Conservation (phyloP, 1,139 yeast species). For the Blastobotrys proliferans region DNA sequence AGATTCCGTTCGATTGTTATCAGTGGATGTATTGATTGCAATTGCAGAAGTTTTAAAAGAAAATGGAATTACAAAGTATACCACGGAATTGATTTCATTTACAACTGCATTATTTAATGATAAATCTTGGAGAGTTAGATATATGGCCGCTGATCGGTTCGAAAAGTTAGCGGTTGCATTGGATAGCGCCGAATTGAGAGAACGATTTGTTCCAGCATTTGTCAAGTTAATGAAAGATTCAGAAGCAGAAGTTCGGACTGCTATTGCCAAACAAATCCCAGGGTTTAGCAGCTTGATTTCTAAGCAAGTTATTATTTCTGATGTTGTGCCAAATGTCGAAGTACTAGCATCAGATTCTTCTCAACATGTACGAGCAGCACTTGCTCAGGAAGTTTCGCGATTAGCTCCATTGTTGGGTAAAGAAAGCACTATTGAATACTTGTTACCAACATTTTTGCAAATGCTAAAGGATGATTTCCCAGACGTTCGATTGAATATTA, state of each 20-base stretch:
- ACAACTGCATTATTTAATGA: conserved; percentile 72
- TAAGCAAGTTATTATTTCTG: conserved; percentile 52
- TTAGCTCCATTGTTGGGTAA: conserved; percentile 84
- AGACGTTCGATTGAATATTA: conserved; percentile 91
- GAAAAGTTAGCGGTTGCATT: conserved; percentile 69
- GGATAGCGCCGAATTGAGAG: conserved; percentile 48
- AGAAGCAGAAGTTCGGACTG: conserved; percentile 96
- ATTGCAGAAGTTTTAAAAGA: conserved; percentile 36
- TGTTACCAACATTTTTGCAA: conserved; percentile 82
- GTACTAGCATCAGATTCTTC: conserved; percentile 85
- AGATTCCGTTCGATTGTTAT: conserved; percentile 88
- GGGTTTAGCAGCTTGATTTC: conserved; percentile 51
- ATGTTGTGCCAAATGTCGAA: conserved; percentile 79
- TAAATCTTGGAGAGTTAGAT: conserved; percentile 97
- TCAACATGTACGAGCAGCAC: conserved; percentile 87
- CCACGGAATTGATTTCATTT: conserved; percentile 30
- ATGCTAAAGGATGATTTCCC: conserved; percentile 98
- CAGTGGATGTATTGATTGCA: conserved; percentile 78
- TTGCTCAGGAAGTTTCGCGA: conserved; percentile 84
- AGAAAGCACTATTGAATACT: conserved; percentile 74
- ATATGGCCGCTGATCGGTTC: conserved; percentile 93
- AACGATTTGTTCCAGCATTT: conserved; percentile 64
- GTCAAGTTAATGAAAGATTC: conserved; percentile 79
- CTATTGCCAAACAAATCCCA: conserved; percentile 88
- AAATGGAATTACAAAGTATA: conserved; percentile 28